Conservation (phyloP, 306 rosid genomes). For the Vicia villosa region DNA sequence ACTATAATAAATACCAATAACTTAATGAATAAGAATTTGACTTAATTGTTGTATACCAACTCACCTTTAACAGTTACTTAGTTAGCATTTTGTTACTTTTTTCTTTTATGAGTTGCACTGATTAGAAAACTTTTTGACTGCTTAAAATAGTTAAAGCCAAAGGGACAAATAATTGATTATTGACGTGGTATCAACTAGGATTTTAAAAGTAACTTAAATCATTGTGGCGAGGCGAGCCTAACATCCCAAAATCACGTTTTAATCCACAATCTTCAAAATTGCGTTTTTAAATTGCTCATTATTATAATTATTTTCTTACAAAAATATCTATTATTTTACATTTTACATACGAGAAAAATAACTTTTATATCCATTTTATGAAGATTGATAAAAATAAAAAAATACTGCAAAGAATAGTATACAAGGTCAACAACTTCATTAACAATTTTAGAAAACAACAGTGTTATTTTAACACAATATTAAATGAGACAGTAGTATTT, state of each 20-base stretch:
- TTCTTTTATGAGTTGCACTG: constrained; percentile 24
- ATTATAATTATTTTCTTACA: no score
- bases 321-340: no score
- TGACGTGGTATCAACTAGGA: constrained; percentile 36
- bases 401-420: no score
- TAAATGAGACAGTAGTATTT: no score
- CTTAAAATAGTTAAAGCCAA: constrained; percentile 28
- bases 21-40: constrained; percentile 5
- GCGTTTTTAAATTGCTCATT: background rate
- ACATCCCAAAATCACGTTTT: constrained; percentile 24
- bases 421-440: no score
- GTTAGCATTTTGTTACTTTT: constrained; percentile 4
- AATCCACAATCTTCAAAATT: constrained; percentile 21
- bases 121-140: constrained; percentile 27
- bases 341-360: no score
- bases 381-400: no score
- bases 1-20: background rate
- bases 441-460: no score
- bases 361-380: no score
- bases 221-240: constrained; percentile 2
- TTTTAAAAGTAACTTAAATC: constrained; percentile 2
- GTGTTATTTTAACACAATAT: no score
- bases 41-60: background rate
- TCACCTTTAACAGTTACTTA: background rate
- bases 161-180: constrained; percentile 24